Evolutionary conservation across 2,329 filamentous ascomycete genomes (phyloP).

Genomic region (Rhytidhysteron rufulum): DNA sequence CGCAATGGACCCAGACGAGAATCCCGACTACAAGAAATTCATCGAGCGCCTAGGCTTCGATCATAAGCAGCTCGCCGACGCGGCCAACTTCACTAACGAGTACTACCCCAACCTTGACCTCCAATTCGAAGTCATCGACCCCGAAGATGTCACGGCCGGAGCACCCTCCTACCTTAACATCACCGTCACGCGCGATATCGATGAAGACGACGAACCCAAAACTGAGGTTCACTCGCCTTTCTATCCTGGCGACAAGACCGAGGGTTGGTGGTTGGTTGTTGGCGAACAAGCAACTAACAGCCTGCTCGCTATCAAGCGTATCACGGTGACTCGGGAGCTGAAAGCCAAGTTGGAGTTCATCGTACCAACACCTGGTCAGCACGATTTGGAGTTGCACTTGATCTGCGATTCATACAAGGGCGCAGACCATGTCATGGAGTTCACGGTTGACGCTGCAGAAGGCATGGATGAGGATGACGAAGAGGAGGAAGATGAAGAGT

Average conservation of each 20-base stretch:
- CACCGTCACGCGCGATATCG: constrained; percentile 76
- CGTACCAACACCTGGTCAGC: constrained; percentile 76
- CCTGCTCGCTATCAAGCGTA: constrained; percentile 87
- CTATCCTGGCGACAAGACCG: constrained; percentile 86
- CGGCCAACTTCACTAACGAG: constrained; percentile 92
- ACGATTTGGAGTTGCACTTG: constrained; percentile 85
- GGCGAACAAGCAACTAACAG: constrained; percentile 87
- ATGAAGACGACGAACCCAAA: constrained; percentile 70
- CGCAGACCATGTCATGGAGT: constrained; percentile 91
- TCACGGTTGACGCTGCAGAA: constrained; percentile 80
- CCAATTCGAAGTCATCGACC: constrained; percentile 79
- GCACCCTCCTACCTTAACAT: constrained; percentile 79
- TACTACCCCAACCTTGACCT: constrained; percentile 95
- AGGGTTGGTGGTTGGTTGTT: constrained; percentile 98
- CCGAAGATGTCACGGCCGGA: constrained; percentile 74
- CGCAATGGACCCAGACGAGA: constrained; percentile 94
- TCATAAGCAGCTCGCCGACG: constrained; percentile 78
- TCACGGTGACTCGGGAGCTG: constrained; percentile 77
- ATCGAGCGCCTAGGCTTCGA: constrained; percentile 75
- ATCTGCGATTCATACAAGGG: constrained; percentile 98
- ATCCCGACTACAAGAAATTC: constrained; percentile 72
- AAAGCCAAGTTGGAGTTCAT: constrained; percentile 83
- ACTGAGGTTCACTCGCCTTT: constrained; percentile 90
- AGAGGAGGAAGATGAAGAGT: constrained; percentile 70
- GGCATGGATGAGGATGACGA: constrained; percentile 93